Evolutionary conservation across 192 early-diverging fungal genomes (phyloP), one percentile per base, ranked within the genome.

Genomic region (Entomortierella parvispora): DNA sequence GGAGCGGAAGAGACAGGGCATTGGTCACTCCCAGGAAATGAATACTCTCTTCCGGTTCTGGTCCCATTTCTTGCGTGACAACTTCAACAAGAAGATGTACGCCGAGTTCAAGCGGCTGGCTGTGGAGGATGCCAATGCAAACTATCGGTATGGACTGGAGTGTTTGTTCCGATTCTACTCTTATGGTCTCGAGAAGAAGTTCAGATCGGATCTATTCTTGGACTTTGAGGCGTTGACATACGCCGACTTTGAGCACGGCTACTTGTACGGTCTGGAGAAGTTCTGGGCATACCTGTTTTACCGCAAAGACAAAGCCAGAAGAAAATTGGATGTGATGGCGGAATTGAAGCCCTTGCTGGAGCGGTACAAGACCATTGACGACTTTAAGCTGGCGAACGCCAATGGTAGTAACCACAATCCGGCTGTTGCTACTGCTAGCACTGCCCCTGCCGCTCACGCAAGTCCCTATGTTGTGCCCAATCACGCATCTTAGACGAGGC

Each of bases 31-130:
- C 28, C 94, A 93, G 64, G 95, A 96, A 74, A 98, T 98, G 96
- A 96, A 96, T 87, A 96, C 96, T 18, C 80, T 98, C 62, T 96
- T 90, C 81, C 89, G 95, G 34, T 98, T 98, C 93, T 98, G 96
- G 96, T 94, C 90, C 52, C 95, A 96, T 80, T 98, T 98, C 80
- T 83, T 98, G 76, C 94, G 95, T 71, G 96, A 98, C 79, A 91
- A 92, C 62, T 98, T 94, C 81, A 96, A 95, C 87, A 85, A 89
- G 74, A 89, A 87, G 65, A 96, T 98, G 95, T 96, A 95, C 79
- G 78, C 80, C 48, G 95, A 98, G 82, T 98, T 98, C 84, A 93
- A 93, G 81, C 82, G 88, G 18, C 80, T 96, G 20, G 93, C 96
- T 6, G 86, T 94, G 17, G 93, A 97, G 67, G 96, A 98, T 71